A percentile compares a stretch with the other conserved stretches of the same genome.
Evolutionary conservation across 345 rosid genomes (phyloP).

Genomic region (Murraya paniculata): DNA sequence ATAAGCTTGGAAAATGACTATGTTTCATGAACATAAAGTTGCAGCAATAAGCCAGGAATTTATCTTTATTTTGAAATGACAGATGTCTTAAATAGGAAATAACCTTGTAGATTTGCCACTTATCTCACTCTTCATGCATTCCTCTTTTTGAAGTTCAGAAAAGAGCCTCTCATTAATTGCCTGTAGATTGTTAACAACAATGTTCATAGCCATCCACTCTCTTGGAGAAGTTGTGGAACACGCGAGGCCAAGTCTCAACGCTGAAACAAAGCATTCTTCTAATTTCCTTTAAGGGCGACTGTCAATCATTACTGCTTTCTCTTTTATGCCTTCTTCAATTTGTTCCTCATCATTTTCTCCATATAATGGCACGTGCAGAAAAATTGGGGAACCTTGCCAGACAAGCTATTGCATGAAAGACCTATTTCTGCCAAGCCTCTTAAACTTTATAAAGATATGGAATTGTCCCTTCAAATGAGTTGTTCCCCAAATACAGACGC

Average conservation of each 20-base stretch:
- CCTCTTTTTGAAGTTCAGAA: background rate
- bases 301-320: conserved; percentile 5
- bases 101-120: background rate
- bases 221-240: conserved; percentile 20
- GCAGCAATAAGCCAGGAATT: background rate
- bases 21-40: background rate
- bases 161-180: conserved; percentile 18
- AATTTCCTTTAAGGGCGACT: background rate
- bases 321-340: background rate
- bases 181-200: conserved; percentile 20
- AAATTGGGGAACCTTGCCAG: conserved; percentile 19
- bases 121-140: background rate
- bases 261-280: conserved; percentile 21
- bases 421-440: conserved; percentile 16
- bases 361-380: conserved; percentile 15
- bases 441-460: conserved; percentile 10
- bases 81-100: background rate
- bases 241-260: conserved; percentile 21
- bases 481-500: conserved; percentile 13
- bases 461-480: conserved; percentile 16
- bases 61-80: background rate
- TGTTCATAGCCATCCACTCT: conserved; percentile 16
- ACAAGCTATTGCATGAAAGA: conserved; percentile 16
- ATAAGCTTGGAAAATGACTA: background rate
- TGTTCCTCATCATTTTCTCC: conserved; percentile 6